Evolutionary conservation across 768 basidiomycete genomes (phyloP).

Genomic region (Cantharellus cinnabarinus): DNA sequence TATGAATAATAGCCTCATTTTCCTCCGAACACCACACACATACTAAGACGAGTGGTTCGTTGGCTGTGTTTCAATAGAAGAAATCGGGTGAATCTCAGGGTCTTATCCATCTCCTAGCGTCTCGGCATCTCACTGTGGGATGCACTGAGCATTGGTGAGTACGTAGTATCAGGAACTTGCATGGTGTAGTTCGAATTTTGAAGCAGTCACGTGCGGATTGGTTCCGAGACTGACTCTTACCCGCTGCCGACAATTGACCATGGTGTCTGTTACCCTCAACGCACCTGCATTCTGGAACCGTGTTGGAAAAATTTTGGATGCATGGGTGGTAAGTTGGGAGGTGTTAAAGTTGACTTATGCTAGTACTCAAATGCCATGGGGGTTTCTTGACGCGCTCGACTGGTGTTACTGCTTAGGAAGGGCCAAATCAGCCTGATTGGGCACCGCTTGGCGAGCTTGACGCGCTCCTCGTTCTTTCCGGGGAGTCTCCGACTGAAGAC

Average conservation of each 20-base stretch:
- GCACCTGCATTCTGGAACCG: background rate
- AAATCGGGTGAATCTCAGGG: no score
- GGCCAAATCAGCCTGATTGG: constrained; percentile 25
- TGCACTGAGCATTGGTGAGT: no score
- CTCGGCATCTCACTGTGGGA: no score
- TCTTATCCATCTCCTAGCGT: no score
- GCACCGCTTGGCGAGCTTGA: constrained; percentile 45
- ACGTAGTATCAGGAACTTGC: no score
- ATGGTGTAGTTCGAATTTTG: no score
- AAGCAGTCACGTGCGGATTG: no score
- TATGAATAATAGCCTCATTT: no score
- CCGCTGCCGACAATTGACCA: no score
- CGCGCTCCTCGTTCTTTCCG: constrained; percentile 49
- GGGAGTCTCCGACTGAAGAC: constrained; percentile 68
- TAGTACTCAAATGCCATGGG: background rate
- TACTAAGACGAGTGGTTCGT: background rate
- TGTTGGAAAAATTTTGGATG: background rate
- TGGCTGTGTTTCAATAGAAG: background rate
- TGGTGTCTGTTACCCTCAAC: background rate
- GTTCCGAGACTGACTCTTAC: no score
- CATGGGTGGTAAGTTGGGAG: background rate
- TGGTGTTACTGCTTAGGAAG: background rate
- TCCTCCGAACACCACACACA: no score
- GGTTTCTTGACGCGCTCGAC: background rate
- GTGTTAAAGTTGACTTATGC: background rate